phyloP scores from a whole-genome alignment of 768 basidiomycete species.

The Cyclocybe cylindracea region DNA sequence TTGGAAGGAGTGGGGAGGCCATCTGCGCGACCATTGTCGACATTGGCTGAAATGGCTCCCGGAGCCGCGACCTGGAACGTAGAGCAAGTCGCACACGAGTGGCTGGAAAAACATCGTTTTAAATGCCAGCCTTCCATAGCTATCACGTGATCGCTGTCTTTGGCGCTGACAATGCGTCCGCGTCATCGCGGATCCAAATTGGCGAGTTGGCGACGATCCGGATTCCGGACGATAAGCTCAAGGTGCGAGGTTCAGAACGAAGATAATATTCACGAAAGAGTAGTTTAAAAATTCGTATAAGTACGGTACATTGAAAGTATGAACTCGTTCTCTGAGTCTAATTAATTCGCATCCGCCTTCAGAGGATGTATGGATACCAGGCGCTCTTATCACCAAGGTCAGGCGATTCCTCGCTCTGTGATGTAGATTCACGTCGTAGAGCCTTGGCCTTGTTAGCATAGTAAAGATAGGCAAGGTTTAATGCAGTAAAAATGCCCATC shows the following conservation, averaged over 20 bases:
- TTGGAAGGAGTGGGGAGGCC: constrained; percentile 27
- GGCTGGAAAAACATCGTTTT: constrained; percentile 3
- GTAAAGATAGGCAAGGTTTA: constrained; percentile 29
- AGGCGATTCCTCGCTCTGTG: constrained; percentile 23
- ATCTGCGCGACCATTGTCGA: constrained; percentile 14
- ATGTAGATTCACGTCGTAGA: constrained; percentile 19
- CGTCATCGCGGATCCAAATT: too few relatives aligned
- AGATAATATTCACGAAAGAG: too few relatives aligned
- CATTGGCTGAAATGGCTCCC: constrained; percentile 15
- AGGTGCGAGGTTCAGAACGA: too few relatives aligned
- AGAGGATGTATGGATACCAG: constrained; percentile 38
- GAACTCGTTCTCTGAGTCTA: too few relatives aligned
- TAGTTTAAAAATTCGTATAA: too few relatives aligned
- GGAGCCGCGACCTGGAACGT: constrained; percentile 12
- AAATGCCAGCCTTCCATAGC: background rate
- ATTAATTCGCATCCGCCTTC: constrained; percentile 1
- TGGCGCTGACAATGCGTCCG: too few relatives aligned
- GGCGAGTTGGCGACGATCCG: too few relatives aligned
- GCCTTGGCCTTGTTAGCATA: constrained; percentile 31
- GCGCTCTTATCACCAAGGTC: constrained; percentile 29
- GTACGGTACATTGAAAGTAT: too few relatives aligned
- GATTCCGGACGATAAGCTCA: too few relatives aligned
- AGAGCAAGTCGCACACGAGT: constrained; percentile 13
- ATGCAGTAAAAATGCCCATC: constrained; percentile 21
- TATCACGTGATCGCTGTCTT: constrained; percentile 1